Percentiles rank a stretch among this genome's conserved stretches.
Evolutionary conservation across 352 stramenopile genomes (phyloP).

Genomic region (Salisapilia sapeloensis): DNA sequence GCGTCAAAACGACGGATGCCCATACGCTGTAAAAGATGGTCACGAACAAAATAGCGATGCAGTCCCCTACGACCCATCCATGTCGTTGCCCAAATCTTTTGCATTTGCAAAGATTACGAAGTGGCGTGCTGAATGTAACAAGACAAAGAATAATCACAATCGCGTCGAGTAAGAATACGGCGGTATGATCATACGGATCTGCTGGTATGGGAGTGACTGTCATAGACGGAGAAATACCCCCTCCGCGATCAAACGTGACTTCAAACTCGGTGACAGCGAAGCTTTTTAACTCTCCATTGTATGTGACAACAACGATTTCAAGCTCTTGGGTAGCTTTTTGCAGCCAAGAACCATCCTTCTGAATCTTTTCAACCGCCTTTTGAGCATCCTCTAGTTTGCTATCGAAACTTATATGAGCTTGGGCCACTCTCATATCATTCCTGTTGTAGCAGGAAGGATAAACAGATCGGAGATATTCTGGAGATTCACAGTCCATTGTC

Average conservation of each 20-base stretch:
- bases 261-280: constrained; percentile 21
- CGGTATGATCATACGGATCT: constrained; percentile 12
- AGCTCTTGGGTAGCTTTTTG: constrained; percentile 18
- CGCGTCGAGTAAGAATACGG: constrained; percentile 11
- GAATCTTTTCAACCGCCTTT: constrained; percentile 7
- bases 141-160: constrained; percentile 16
- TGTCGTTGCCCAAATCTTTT: constrained; percentile 1
- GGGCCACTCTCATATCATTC: constrained; percentile 5
- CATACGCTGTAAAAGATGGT: constrained; percentile 16
- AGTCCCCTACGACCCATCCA: constrained; percentile 7
- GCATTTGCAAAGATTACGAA: constrained; percentile 8
- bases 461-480: constrained; percentile 14
- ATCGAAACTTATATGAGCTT: constrained; percentile 21
- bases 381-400: constrained; percentile 13
- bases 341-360: constrained; percentile 15
- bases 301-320: constrained; percentile 21
- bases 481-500: constrained; percentile 8
- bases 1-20: constrained; percentile 13
- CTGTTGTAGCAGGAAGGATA: constrained; percentile 28
- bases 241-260: constrained; percentile 14
- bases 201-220: constrained; percentile 13
- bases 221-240: constrained; percentile 10
- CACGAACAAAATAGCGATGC: constrained; percentile 3
- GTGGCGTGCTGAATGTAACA: constrained; percentile 4
- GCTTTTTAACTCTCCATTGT: constrained; percentile 30